A percentile compares a stretch with the other conserved stretches of the same genome.
Conservation (phyloP, 1,284 basidiomycete genomes). For the Leccinum solheimii region DNA sequence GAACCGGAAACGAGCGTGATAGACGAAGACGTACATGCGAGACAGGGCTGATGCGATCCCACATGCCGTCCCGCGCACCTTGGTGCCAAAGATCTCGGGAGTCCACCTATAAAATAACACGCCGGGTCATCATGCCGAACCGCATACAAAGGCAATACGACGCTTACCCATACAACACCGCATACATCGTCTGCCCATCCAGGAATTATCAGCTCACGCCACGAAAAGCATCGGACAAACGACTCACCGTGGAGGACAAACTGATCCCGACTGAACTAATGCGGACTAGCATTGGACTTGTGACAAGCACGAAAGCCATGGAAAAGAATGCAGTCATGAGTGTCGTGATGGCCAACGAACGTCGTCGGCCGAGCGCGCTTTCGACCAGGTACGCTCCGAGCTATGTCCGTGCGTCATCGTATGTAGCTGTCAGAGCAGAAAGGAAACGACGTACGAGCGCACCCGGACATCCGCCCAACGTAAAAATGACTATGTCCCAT, state of each 20-base stretch:
- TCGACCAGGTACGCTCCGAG: conserved; percentile 91
- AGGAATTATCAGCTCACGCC: background rate
- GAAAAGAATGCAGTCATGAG: conserved; percentile 82
- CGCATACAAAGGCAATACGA: too few species aligned
- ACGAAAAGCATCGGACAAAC: background rate
- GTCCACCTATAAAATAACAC: conserved; percentile 61
- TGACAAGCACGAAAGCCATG: conserved; percentile 67
- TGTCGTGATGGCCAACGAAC: conserved; percentile 81
- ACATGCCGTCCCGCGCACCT: conserved; percentile 88
- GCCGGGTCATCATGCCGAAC: background rate
- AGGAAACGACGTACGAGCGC: conserved; percentile 59
- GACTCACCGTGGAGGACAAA: conserved; percentile 72
- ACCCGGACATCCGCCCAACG: conserved; percentile 84
- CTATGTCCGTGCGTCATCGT: conserved; percentile 38
- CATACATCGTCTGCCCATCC: conserved; percentile 76
- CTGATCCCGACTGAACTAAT: conserved; percentile 80
- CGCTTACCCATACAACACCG: conserved; percentile 76
- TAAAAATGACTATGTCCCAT: conserved; percentile 82
- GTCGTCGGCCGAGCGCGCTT: conserved; percentile 69
- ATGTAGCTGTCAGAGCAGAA: conserved; percentile 6
- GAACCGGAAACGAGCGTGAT: background rate
- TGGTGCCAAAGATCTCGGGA: conserved; percentile 85
- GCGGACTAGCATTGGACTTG: conserved; percentile 65
- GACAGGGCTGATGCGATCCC: conserved; percentile 90
- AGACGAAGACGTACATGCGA: conserved; percentile 65